Percentiles rank a stretch among this genome's conserved stretches.
Conservation (phyloP, 306 rosid species). For the Fagus sylvatica region DNA sequence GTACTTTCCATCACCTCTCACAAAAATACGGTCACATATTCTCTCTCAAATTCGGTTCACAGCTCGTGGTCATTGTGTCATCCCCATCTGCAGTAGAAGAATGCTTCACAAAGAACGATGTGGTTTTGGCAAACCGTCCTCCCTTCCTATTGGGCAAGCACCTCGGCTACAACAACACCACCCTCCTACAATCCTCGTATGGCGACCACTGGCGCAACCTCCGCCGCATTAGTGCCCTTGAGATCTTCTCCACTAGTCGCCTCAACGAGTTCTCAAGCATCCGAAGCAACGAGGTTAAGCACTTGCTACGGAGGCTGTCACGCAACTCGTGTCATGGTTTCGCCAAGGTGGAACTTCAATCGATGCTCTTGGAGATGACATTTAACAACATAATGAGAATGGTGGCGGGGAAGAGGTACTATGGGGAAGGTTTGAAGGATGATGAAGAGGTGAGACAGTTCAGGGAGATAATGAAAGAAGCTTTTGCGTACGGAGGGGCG, state of each 20-base stretch:
- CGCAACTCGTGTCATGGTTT: not conserved
- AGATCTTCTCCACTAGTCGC: conserved; percentile 51
- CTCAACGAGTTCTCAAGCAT: conserved; percentile 27
- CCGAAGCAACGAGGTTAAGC: conserved; percentile 46
- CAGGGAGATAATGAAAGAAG: conserved; percentile 35
- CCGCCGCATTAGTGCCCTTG: conserved; percentile 60
- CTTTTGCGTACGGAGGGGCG: conserved; percentile 8
- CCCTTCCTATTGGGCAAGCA: conserved; percentile 30
- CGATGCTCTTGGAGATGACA: conserved; percentile 43
- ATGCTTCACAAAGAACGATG: conserved; percentile 71
- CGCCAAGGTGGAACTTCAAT: conserved; percentile 34
- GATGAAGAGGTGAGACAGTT: conserved; percentile 48
- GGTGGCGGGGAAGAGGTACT: conserved; percentile 71
- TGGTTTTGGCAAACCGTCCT: conserved; percentile 53
- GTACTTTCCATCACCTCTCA: conserved; percentile 31
- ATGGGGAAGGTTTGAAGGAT: conserved; percentile 19
- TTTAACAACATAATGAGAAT: conserved; percentile 62
- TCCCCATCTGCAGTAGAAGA: conserved; percentile 51
- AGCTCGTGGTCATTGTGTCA: conserved; percentile 43
- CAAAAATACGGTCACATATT: conserved; percentile 41
- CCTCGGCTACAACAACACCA: conserved; percentile 46
- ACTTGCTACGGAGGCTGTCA: conserved; percentile 31
- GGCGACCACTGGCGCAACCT: conserved; percentile 86
- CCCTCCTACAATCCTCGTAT: conserved; percentile 28
- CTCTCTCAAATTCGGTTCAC: conserved; percentile 36